A percentile compares a stretch with the other conserved stretches of the same genome.
Evolutionary conservation across 78 protist species (phyloP).

Genomic region (Pelomyxa schiedti): DNA sequence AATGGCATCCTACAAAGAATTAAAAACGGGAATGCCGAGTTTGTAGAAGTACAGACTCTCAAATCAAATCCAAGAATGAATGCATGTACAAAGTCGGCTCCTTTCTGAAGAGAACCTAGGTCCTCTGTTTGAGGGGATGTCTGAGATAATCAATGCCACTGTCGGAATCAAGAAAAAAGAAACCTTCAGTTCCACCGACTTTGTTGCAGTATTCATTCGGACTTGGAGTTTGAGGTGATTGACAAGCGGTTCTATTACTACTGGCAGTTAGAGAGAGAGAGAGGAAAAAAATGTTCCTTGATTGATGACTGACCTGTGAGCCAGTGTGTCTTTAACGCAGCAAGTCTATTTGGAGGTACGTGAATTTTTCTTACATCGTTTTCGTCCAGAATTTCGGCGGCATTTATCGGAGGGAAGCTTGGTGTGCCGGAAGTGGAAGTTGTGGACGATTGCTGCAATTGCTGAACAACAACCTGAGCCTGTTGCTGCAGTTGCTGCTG

Average conservation of each 20-base stretch:
- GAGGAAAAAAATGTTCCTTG: too few species aligned
- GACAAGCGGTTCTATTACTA: conserved; percentile 93
- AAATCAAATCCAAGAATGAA: conserved; percentile 90
- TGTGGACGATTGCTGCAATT: too few species aligned
- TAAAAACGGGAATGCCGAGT: background rate
- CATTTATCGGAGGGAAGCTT: too few species aligned
- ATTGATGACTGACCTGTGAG: too few species aligned
- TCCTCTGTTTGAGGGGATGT: conserved; percentile 65
- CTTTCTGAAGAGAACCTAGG: conserved; percentile 72
- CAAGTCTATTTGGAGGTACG: background rate
- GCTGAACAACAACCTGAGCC: too few species aligned
- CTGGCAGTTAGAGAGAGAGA: too few species aligned
- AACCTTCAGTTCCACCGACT: conserved; percentile 70
- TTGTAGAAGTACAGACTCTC: conserved; percentile 5
- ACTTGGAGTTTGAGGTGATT: conserved; percentile 82
- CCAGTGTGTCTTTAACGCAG: background rate
- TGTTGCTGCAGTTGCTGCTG: too few species aligned
- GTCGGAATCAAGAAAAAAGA: background rate
- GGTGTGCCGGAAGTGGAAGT: too few species aligned
- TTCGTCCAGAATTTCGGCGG: too few species aligned
- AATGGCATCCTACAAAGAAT: conserved; percentile 71
- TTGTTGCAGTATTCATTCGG: conserved; percentile 72
- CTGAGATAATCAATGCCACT: background rate
- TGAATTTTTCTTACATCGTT: background rate
- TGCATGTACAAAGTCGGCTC: conserved; percentile 85